Evolutionary conservation across 1,284 basidiomycete species (phyloP), one percentile per base, ranked within the genome.

Genomic region (Trichosporon faecale): DNA sequence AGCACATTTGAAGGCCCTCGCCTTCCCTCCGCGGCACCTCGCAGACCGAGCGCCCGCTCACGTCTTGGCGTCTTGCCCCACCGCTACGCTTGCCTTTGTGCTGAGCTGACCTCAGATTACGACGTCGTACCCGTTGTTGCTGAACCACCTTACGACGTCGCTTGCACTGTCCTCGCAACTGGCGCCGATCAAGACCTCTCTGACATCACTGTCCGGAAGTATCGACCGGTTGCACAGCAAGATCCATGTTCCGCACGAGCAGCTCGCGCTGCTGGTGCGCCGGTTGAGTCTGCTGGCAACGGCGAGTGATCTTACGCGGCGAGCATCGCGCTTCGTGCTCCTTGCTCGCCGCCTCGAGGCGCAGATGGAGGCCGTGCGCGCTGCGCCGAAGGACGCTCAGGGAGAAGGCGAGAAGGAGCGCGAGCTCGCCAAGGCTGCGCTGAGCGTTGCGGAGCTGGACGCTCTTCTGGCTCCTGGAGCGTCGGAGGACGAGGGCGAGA

Each of bases 391-490:
- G 69, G 66, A n/a, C 68, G 67, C 33, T 77, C 75, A 67, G 52
- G 72, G 68, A 12, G 66, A 66, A 67, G 90, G 91, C 35, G 93
- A 94, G 73, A 91, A 89, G 72, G 93, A 95, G 77, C 86, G 93
- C 5, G 88, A 89, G 12, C 89, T 96, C 75, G 91, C 93, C 2
- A 95, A 95, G 81, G 94, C 95, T 1, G 94, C 94, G 9, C 84
- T 97, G 74, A 94, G 89, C 52, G 89, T 96, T 4, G 92, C 94
- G 0, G 94, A 98, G 81, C 86, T 97, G 46, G 88, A 74, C 29
- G 35, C 66, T 9, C 60, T 74, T 23, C 60, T 74, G 18, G 65
- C 64, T 0, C 16, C 65, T 8, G 49, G 49, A 6, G 29, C 66
- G 0, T 37, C 46, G 0, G 67, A 52, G 1, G 65, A 61, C 35